phyloP scores from a whole-genome alignment of 1,284 basidiomycete species.

The Moesziomyces sp. region DNA sequence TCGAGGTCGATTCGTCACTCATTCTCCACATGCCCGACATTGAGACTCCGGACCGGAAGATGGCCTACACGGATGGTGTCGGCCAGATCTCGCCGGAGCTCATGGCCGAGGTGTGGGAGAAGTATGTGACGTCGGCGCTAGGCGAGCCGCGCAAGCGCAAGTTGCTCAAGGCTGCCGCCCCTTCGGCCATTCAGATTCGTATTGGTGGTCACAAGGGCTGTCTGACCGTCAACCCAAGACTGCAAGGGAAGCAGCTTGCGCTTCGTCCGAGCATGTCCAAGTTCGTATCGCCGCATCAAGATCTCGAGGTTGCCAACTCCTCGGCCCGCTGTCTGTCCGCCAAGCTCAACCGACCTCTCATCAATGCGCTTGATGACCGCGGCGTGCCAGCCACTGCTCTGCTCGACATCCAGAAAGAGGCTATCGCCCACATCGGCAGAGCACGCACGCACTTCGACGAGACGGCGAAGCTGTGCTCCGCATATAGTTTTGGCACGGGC shows the following conservation, averaged over 20 bases:
- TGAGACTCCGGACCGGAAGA: background rate
- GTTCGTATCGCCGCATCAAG: conserved; percentile 22
- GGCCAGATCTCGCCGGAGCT: conserved; percentile 30
- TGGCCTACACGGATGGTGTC: conserved; percentile 29
- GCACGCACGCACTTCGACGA: conserved; percentile 25
- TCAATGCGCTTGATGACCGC: conserved; percentile 37
- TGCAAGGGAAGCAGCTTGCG: conserved; percentile 16
- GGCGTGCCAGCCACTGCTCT: conserved; percentile 12
- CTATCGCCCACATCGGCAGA: conserved; percentile 20
- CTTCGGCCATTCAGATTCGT: conserved; percentile 42
- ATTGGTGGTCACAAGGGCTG: conserved; percentile 39
- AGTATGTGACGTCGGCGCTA: conserved; percentile 12
- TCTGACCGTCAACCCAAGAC: conserved; percentile 30
- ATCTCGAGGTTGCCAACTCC: conserved; percentile 33
- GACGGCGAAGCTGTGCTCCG: conserved; percentile 20
- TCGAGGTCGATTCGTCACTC: conserved; percentile 3
- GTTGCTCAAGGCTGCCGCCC: conserved; percentile 19
- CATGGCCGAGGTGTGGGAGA: conserved; percentile 37
- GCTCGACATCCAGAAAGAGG: conserved; percentile 25
- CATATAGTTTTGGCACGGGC: conserved; percentile 29
- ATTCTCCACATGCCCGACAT: conserved; percentile 1
- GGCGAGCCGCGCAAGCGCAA: conserved; percentile 25
- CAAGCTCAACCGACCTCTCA: conserved; percentile 36
- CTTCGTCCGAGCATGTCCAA: conserved; percentile 34
- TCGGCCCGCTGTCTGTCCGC: conserved; percentile 22